Evolutionary conservation across 2,329 filamentous ascomycete genomes (phyloP), one percentile per base, ranked within the genome.

Genomic region (Bertia moriformis): DNA sequence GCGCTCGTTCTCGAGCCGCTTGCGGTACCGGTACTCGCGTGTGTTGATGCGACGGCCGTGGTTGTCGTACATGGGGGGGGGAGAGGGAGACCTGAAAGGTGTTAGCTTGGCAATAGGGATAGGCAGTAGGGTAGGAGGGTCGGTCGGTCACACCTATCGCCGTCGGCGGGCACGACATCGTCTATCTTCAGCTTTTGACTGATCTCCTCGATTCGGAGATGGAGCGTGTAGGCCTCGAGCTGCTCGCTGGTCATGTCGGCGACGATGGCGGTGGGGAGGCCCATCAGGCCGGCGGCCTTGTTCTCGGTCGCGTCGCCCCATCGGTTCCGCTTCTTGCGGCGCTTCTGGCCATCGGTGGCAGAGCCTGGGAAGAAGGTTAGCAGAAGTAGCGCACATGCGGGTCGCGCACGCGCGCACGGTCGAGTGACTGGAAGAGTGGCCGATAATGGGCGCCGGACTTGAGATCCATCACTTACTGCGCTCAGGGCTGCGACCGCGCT

Each of bases 231-330:
- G 18, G 80, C 81, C 52, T 87, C 82, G 44, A 86, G 68, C 62
- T 87, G 82, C 59, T 87, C 82, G 45, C 71, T 76, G 41, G 82
- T 86, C 77, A 87, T 85, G 57, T 89, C 88, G 45, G 88, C 87
- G 61, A 88, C 79, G 59, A 98, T 96, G 54, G 89, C 86, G n/a
- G 91, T 98, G 19, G 91, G 87, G 49, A 98, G 71, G 41, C 91
- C 91, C 88, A 98, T 96, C 45, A 98, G 71, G 47, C 91, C 91
- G 42, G 91, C 91, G 43, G 91, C 91, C 71, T 98, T 98, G 67
- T 98, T 98, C 63, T 98, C 91, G 41, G 86, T 82, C 44, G 85
- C 86, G 62, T 96, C 89, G 48, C 91, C 91, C 91, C 91, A 98
- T 57, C 91, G 80, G 60, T 96, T 98, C 59, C 89, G 83, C 80